A percentile compares a stretch with the other conserved stretches of the same genome.
phyloP scores from a whole-genome alignment of 2,329 filamentous ascomycete species.

The Rachicladosporium sp. region DNA sequence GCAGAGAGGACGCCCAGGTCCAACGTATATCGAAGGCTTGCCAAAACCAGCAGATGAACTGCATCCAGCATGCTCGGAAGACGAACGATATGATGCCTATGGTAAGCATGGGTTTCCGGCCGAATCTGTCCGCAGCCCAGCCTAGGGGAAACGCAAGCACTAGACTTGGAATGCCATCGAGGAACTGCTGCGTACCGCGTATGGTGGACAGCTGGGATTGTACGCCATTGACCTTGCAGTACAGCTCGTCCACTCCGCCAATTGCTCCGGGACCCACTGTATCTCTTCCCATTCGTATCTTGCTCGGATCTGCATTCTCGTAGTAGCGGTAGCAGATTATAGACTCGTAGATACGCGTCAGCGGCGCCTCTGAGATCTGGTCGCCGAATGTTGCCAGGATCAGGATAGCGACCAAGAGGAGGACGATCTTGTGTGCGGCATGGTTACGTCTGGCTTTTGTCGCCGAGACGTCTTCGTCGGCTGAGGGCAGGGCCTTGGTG shows the following conservation, averaged over 20 bases:
- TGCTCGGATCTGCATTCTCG: slow-evolving; percentile 26
- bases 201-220: slow-evolving; percentile 42
- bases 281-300: slow-evolving; percentile 14
- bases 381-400: slow-evolving; percentile 16
- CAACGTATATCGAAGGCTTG: slow-evolving; percentile 20
- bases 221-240: slow-evolving; percentile 39
- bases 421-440: not conserved
- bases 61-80: slow-evolving; percentile 15
- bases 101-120: slow-evolving; percentile 22
- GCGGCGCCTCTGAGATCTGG: slow-evolving; percentile 29
- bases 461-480: too few relatives aligned
- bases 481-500: not conserved
- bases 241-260: slow-evolving; percentile 26
- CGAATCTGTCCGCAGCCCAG: slow-evolving; percentile 24
- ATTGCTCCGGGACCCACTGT: slow-evolving; percentile 20
- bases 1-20: slow-evolving; percentile 20
- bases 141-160: slow-evolving; percentile 24
- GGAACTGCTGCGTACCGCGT: slow-evolving; percentile 34
- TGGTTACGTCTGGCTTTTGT: not conserved
- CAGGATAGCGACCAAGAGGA: slow-evolving; percentile 1
- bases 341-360: slow-evolving; percentile 40
- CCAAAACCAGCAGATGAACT: slow-evolving; percentile 25
- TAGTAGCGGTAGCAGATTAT: slow-evolving; percentile 41
- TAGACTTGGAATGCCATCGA: slow-evolving; percentile 34
- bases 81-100: slow-evolving; percentile 16